These are phyloP conservation scores for Lotmaria passim DNA, from an alignment of 208 protist genomes.

Conservation along the genomic window DNA sequence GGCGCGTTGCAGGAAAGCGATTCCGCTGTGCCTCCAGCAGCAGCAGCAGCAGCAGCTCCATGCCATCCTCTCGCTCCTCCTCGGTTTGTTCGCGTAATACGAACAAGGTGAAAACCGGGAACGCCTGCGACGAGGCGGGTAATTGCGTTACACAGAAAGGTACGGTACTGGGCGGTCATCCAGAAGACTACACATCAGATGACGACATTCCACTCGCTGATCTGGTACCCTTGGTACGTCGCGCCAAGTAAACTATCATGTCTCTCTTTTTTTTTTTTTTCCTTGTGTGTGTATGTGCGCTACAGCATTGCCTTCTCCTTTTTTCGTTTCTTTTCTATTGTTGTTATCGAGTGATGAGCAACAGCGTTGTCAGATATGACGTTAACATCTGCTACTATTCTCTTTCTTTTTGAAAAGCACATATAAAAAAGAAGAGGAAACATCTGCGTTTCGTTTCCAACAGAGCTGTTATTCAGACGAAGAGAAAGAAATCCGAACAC, in stretches of 20 bases:
- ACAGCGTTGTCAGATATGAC: no score
- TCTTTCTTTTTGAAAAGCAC: no score
- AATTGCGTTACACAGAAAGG: no score
- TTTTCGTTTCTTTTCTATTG: slow-evolving; percentile 5
- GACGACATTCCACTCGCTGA: slow-evolving; percentile 14
- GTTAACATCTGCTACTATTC: no score
- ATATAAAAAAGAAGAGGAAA: no score
- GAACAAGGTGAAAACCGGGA: background rate
- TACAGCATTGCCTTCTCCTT: slow-evolving; percentile 1
- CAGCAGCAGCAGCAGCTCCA: slow-evolving; percentile 6
- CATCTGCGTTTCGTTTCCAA: background rate
- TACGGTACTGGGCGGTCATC: no score
- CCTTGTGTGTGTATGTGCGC: no score
- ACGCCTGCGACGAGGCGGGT: no score
- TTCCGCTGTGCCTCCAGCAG: background rate
- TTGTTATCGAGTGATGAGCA: no score
- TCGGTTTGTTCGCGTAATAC: background rate
- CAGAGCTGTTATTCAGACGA: no score
- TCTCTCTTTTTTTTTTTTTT: no score
- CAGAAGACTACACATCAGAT: background rate
- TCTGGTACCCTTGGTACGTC: background rate
- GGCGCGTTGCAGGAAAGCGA: background rate
- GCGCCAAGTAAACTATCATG: background rate
- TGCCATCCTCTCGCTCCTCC: background rate
- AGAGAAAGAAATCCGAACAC: no score